Percentiles rank a stretch among this genome's conserved stretches.
Evolutionary conservation across 352 stramenopile genomes (phyloP).

Genomic region (Phytophthora palmivora): DNA sequence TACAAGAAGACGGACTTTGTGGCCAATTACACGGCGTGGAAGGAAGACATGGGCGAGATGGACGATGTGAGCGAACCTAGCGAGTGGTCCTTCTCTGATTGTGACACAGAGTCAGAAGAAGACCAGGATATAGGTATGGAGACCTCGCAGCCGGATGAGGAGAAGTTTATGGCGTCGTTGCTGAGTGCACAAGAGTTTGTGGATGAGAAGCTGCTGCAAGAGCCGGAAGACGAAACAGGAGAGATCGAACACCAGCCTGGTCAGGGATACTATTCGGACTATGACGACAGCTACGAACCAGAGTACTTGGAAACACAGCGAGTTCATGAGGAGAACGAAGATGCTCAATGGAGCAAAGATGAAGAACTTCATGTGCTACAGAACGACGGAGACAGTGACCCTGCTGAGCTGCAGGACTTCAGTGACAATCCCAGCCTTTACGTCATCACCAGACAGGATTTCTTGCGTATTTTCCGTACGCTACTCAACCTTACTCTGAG

Average conservation of each 20-base stretch:
- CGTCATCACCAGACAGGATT: constrained; percentile 69
- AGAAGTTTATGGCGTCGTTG: constrained; percentile 58
- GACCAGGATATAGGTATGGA: constrained; percentile 23
- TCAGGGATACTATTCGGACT: constrained; percentile 82
- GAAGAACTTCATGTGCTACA: constrained; percentile 47
- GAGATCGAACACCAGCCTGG: constrained; percentile 45
- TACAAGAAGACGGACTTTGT: constrained; percentile 75
- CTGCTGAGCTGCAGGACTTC: constrained; percentile 33
- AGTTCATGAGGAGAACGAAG: constrained; percentile 50
- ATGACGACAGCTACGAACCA: constrained; percentile 49
- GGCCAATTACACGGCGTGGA: constrained; percentile 57
- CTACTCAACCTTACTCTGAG: constrained; percentile 42
- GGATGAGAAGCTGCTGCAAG: constrained; percentile 52
- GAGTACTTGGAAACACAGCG: constrained; percentile 32
- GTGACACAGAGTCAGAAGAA: constrained; percentile 58
- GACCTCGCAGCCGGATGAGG: constrained; percentile 31
- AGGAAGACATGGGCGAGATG: constrained; percentile 41
- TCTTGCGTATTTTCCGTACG: constrained; percentile 58
- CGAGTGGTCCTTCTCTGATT: constrained; percentile 75
- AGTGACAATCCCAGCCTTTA: constrained; percentile 55
- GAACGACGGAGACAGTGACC: constrained; percentile 29
- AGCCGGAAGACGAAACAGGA: constrained; percentile 39
- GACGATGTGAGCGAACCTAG: constrained; percentile 57
- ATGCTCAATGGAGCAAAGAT: constrained; percentile 54
- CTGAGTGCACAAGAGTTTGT: constrained; percentile 50